phyloP scores from a whole-genome alignment of 192 early-diverging fungal species.

The Dissophora globulifera region DNA sequence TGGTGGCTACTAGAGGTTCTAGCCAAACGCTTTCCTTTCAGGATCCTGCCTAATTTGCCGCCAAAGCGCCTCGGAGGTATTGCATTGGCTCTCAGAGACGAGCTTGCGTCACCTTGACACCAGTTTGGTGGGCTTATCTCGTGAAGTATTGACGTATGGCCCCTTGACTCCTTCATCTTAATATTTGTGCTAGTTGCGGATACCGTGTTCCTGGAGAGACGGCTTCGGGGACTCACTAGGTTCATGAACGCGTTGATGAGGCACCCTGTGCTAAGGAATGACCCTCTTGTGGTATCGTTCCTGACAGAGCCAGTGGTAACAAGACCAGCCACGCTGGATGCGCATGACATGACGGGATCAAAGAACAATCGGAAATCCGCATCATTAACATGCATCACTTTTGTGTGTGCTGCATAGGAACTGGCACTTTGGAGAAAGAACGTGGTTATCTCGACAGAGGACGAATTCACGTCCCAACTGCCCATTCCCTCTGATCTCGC shows the following conservation, averaged over 20 bases:
- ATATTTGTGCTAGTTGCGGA: constrained; percentile 55
- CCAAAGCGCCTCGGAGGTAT: constrained; percentile 89
- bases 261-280: constrained; percentile 74
- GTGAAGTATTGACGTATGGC: too few species aligned
- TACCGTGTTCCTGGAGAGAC: constrained; percentile 74
- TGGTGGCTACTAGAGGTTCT: constrained; percentile 86
- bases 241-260: constrained; percentile 80
- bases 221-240: constrained; percentile 73
- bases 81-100: too few species aligned
- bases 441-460: constrained; percentile 62
- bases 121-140: too few species aligned
- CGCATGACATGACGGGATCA: too few species aligned
- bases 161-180: not conserved
- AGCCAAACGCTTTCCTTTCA: constrained; percentile 80
- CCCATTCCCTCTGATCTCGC: constrained; percentile 18
- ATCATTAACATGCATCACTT: too few species aligned
- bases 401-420: constrained; percentile 57
- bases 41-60: constrained; percentile 84
- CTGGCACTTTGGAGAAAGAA: constrained; percentile 66
- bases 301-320: constrained; percentile 72
- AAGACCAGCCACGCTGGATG: too few species aligned
- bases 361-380: too few species aligned
- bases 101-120: too few species aligned
- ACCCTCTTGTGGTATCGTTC: constrained; percentile 69
- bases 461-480: constrained; percentile 58